Evolutionary conservation across 2,329 filamentous ascomycete genomes (phyloP).

Genomic region (Fusarium secorum): DNA sequence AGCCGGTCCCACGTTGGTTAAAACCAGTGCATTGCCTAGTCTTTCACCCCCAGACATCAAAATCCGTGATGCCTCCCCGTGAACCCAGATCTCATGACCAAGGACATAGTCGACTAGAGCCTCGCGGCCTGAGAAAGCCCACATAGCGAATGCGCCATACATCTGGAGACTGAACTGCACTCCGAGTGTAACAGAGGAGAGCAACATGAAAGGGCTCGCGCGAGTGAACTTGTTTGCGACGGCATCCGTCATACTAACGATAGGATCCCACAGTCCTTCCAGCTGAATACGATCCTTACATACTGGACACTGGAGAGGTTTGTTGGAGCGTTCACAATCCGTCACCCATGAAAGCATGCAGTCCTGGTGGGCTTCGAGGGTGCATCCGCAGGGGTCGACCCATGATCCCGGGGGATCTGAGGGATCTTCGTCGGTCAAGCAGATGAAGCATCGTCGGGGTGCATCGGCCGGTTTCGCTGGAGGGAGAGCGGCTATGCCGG

Average conservation of each 20-base stretch:
- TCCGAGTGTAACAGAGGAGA: constrained; percentile 62
- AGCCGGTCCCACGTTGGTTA: constrained; percentile 57
- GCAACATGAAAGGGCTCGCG: constrained; percentile 68
- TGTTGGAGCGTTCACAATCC: constrained; percentile 76
- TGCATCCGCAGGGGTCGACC: constrained; percentile 91
- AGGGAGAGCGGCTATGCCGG: background rate
- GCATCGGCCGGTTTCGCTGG: constrained; percentile 32
- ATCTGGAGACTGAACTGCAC: constrained; percentile 60
- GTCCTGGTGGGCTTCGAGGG: constrained; percentile 86
- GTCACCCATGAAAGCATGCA: constrained; percentile 93
- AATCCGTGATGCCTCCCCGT: constrained; percentile 36
- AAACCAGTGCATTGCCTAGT: constrained; percentile 46
- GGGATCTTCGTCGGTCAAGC: constrained; percentile 64
- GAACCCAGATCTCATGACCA: constrained; percentile 44
- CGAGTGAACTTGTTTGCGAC: constrained; percentile 64
- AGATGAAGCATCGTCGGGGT: constrained; percentile 67
- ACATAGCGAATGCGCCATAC: constrained; percentile 61
- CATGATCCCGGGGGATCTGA: constrained; percentile 64
- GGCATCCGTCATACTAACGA: constrained; percentile 72
- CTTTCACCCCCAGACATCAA: constrained; percentile 42
- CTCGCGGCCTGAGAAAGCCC: constrained; percentile 60
- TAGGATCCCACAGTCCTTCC: constrained; percentile 74
- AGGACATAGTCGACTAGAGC: constrained; percentile 54
- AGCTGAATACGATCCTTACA: constrained; percentile 86
- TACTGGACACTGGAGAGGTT: constrained; percentile 82